A percentile compares a stretch with the other conserved stretches of the same genome.
phyloP scores from a whole-genome alignment of 1,139 yeast genomes.

The Yamadazyma conglobata region DNA sequence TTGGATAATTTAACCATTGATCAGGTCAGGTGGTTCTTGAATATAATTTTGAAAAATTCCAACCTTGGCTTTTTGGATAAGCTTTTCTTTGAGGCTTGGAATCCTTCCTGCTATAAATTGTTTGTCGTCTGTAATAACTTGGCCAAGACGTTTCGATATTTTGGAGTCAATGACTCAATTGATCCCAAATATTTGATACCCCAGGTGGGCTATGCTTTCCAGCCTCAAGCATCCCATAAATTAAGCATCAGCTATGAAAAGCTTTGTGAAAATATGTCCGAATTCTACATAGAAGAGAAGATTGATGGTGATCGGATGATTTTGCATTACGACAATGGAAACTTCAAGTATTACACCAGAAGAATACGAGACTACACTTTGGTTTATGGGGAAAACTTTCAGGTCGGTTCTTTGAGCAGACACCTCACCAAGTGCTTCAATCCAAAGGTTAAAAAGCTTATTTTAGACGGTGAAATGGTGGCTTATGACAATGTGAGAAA shows the following conservation, averaged over 20 bases:
- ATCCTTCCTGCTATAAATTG: slow-evolving; percentile 71
- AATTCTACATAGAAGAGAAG: slow-evolving; percentile 80
- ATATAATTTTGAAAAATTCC: slow-evolving; percentile 60
- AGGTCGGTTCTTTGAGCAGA: slow-evolving; percentile 61
- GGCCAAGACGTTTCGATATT: slow-evolving; percentile 55
- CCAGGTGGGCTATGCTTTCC: slow-evolving; percentile 53
- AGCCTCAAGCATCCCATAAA: slow-evolving; percentile 68
- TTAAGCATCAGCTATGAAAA: slow-evolving; percentile 46
- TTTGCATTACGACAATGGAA: slow-evolving; percentile 50
- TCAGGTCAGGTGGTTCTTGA: slow-evolving; percentile 69
- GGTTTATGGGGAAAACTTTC: slow-evolving; percentile 63
- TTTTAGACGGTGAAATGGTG: slow-evolving; percentile 92
- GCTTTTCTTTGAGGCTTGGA: slow-evolving; percentile 65
- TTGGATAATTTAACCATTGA: slow-evolving; percentile 54
- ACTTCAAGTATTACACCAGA: slow-evolving; percentile 63
- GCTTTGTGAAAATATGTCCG: slow-evolving; percentile 42
- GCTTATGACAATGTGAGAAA: slow-evolving; percentile 70
- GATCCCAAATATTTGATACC: slow-evolving; percentile 43
- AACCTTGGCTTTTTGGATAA: slow-evolving; percentile 60
- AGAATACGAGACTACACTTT: slow-evolving; percentile 70
- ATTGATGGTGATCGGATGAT: slow-evolving; percentile 91
- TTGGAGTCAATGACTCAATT: slow-evolving; percentile 29
- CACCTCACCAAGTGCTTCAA: slow-evolving; percentile 46
- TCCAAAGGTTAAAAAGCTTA: slow-evolving; percentile 42
- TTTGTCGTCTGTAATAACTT: slow-evolving; percentile 68